phyloP scores from a whole-genome alignment of 768 basidiomycete species.

The Xerocomus potaroensis region DNA sequence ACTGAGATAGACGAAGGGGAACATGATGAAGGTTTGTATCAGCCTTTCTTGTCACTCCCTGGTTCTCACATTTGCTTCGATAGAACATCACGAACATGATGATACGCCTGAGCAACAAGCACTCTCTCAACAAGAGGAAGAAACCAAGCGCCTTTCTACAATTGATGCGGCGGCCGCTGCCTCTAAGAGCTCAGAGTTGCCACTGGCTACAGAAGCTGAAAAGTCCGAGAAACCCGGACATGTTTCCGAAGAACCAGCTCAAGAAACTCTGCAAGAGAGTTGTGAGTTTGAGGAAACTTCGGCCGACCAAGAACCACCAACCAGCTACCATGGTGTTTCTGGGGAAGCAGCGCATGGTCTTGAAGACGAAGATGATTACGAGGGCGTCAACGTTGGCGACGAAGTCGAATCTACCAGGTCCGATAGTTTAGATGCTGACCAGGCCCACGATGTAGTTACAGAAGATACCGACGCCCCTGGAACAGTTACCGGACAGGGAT shows the following conservation, averaged over 20 bases:
- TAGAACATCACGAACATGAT: slow-evolving; percentile 16
- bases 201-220: neutral
- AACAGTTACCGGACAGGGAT: slow-evolving; percentile 5
- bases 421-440: slow-evolving; percentile 28
- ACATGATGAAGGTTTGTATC: slow-evolving; percentile 19
- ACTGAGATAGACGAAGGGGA: slow-evolving; percentile 15
- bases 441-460: slow-evolving; percentile 18
- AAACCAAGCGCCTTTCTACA: neutral
- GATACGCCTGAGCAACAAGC: slow-evolving; percentile 7
- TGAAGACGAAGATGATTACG: slow-evolving; percentile 22
- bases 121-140: slow-evolving; percentile 7
- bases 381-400: slow-evolving; percentile 12
- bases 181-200: slow-evolving; percentile 3
- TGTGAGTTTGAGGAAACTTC: slow-evolving; percentile 1
- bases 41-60: neutral
- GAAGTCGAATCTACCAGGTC: slow-evolving; percentile 16
- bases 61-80: neutral
- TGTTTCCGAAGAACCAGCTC: neutral
- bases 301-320: slow-evolving; percentile 7
- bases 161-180: neutral
- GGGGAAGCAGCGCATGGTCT: slow-evolving; percentile 13
- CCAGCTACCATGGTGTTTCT: slow-evolving; percentile 16
- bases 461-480: slow-evolving; percentile 23
- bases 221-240: neutral
- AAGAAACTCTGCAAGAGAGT: slow-evolving; percentile 10